Percentiles rank a stretch among this genome's conserved stretches.
Evolutionary conservation across 305 asterid genomes (phyloP).

Genomic region (Euphrasia arctica): DNA sequence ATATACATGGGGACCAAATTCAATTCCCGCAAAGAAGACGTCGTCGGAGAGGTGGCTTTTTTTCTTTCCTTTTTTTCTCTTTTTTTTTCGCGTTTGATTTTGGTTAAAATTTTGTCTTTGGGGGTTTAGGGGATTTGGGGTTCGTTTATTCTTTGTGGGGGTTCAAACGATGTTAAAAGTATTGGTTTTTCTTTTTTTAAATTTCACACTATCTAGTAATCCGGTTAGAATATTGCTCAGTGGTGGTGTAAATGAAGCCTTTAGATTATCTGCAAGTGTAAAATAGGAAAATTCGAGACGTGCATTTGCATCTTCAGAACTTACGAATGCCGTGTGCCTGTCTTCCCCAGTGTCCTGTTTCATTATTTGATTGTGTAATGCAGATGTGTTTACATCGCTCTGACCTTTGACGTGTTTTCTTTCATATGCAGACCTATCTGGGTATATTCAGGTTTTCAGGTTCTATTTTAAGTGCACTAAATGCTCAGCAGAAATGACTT

Average conservation of each 20-base stretch:
- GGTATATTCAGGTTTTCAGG: slow-evolving; percentile 87
- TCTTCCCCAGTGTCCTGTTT: no score
- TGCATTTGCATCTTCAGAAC: no score
- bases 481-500: slow-evolving; percentile 84
- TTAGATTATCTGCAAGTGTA: no score
- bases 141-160: no score
- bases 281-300: no score
- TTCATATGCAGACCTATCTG: slow-evolving; percentile 63
- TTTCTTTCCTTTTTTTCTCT: no score
- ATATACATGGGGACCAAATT: slow-evolving; percentile 82
- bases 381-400: background rate
- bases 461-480: slow-evolving; percentile 87
- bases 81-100: no score
- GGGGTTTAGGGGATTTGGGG: background rate
- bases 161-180: no score
- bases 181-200: no score
- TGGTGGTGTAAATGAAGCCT: background rate
- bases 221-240: background rate
- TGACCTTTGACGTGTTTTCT: slow-evolving; percentile 17
- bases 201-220: background rate
- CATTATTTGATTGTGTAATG: no score
- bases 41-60: slow-evolving; percentile 57
- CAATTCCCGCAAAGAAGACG: slow-evolving; percentile 91
- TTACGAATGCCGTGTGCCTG: no score
- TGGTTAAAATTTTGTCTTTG: background rate